Base-by-base conservation (phyloP, 2,329 filamentous ascomycete species). In the Balansia obtecta region DNA sequence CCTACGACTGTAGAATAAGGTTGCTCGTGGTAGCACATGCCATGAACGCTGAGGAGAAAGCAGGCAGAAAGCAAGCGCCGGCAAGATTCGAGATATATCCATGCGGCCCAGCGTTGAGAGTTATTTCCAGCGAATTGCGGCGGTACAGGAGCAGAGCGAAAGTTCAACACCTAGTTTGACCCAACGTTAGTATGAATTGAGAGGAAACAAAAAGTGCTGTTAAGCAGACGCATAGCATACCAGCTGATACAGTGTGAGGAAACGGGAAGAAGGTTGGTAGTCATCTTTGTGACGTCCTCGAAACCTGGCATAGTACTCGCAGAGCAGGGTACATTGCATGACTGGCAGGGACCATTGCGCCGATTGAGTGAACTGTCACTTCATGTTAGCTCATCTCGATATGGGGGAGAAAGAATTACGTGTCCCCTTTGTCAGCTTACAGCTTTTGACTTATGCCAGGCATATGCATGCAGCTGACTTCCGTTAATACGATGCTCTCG, bases 31-130 rank as follows among this genome's bases (percentile, higher is more conserved):
- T 77, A 80, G 54, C 73, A 66, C 54, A 75, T 71, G 58, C 75
- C 71, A 53, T 80, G 77, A 7, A 73, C 67, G 58, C 82, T 78
- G 50, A 78, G 65, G 49, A 79, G 63, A 61, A 80, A 79, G 63
- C 76, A 81, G 13, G 71, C 72, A 34, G 73, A 68, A n/a, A 79
- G 64, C 30, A 82, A 68, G 41, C 79, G 72, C 50, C 75, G 72
- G 50, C 67, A 68, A 8, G 74, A 67, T 62, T 82, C 79, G 46
- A 64, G 61, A 44, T 73, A 63, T 40, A 80, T 60, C 79, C 79
- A 82, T 52, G 63, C 57, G 39, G 63, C 65, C 78, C 78, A 81
- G 45, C 65, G 66, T 52, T 63, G 62, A 33, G 65, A 58, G 30
- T 57, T 61, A 45, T 13, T 45, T 9, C 46, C 49, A 11, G 33